Evolutionary conservation across 495 filamentous ascomycete genomes (phyloP), one percentile per base, ranked within the genome.

Genomic region (Xylaria nigripes): DNA sequence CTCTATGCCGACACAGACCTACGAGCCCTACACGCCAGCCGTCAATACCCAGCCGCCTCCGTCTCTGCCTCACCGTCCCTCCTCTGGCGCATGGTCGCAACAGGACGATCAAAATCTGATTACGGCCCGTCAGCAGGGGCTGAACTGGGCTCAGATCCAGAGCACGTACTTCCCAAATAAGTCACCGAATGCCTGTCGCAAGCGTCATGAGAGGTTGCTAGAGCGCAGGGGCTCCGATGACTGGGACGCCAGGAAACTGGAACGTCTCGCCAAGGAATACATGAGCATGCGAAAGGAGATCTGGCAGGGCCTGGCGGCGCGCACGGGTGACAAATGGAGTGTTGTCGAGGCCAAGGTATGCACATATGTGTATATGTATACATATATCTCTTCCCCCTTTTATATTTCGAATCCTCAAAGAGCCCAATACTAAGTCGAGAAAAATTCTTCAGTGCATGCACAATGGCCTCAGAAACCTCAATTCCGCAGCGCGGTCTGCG

Each of bases 121-220:
- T 59, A 58, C 59, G 24, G 81, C 84, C 23, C 77, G 86, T 32
- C 77, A 81, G 7, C 73, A 77, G 65, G 81, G 81, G 44, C 78
- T 84, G 60, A 86, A 86, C 63, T 90, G 86, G 86, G 76, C 76
- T 45, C 80, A 83, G 45, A 89, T 90, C 60, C 81, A 86, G 51
- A 72, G 72, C 51, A 76, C 74, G 45, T 78, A 83, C 64, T 90
- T 90, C 63, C 85, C 83, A 3, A 70, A 67, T 60, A 90, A 89
- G 71, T 84, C 85, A 6, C 76, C 84, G 27, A 90, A 90, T 66
- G 86, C 86, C 24, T 90, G 86, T 69, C 84, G 86, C 15, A 90
- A 90, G 65, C 76, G 86, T 40, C 84, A 89, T 61, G 86, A 89
- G 68, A 71, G 86, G 19, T 68, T 89, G 54, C 82, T 89, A 78